Conservation (phyloP, 1,284 basidiomycete species). For the Tylopilus sp. region DNA sequence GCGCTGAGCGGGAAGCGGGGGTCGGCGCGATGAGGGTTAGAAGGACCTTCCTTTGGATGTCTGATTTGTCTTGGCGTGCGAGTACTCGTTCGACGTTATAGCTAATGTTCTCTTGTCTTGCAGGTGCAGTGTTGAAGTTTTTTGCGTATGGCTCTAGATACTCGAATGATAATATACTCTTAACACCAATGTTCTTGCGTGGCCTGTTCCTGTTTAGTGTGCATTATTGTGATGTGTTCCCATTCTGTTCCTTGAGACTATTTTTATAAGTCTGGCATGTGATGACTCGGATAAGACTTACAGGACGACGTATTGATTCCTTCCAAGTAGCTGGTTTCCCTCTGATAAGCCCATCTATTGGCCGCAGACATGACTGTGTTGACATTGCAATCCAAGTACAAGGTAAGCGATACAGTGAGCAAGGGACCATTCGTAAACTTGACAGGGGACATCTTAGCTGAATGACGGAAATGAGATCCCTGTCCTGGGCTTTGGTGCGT, state of each 20-base stretch:
- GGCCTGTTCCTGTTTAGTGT: too few relatives aligned
- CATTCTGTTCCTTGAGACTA: neutral
- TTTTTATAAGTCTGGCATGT: neutral
- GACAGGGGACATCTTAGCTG: slow-evolving; percentile 9
- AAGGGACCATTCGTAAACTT: neutral
- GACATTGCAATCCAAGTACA: slow-evolving; percentile 15
- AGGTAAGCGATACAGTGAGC: slow-evolving; percentile 10
- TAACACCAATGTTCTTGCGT: too few relatives aligned
- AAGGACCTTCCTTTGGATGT: slow-evolving; percentile 82
- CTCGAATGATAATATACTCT: slow-evolving; percentile 11
- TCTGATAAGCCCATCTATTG: neutral
- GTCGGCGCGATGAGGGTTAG: slow-evolving; percentile 67
- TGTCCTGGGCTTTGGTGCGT: slow-evolving; percentile 20
- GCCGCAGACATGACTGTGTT: slow-evolving; percentile 5
- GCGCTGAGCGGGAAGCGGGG: slow-evolving; percentile 75
- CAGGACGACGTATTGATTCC: neutral
- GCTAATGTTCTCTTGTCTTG: slow-evolving; percentile 12
- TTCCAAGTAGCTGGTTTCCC: too few relatives aligned
- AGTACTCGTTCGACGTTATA: neutral
- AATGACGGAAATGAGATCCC: slow-evolving; percentile 23
- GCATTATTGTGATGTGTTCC: too few relatives aligned
- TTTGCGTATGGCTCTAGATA: slow-evolving; percentile 5
- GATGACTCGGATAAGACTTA: neutral
- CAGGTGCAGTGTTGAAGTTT: slow-evolving; percentile 13
- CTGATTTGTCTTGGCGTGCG: slow-evolving; percentile 58